Evolutionary conservation across 2,329 filamentous ascomycete species (phyloP), one percentile per base, ranked within the genome.

Genomic region (Ilyonectria destructans): DNA sequence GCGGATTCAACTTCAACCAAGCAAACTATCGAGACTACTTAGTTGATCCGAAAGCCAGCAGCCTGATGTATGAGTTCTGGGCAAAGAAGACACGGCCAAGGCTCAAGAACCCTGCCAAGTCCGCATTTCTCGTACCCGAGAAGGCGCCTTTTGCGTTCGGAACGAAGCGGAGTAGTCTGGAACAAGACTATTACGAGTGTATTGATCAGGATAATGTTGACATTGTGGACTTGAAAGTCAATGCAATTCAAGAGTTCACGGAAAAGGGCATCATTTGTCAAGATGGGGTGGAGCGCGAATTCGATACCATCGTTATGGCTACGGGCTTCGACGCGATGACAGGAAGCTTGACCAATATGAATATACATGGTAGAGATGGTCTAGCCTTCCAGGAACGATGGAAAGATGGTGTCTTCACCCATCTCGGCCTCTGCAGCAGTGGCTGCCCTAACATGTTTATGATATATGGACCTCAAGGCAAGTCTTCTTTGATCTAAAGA

Each of bases 161-260:
- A 3, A 81, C 80, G 7, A 88, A 86, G 71, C 80, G 85, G 0
- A 80, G 79, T 5, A 82, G 79, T 2, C 79, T 88, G 0, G 86
- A 89, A 67, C 77, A 84, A 40, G 77, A 80, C 46, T 88, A 86
- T 72, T 89, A 84, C 69, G 87, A 89, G 66, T 78, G 82, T 3
- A 81, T 85, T 58, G 83, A 87, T 67, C 80, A 80, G 17, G 76
- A 80, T 1, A 83, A 85, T 43, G 85, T 88, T 3, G 79, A 85
- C 43, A 71, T 87, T 21, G 84, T 88, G 4, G 79, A 85, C 58
- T 69, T 87, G 19, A 84, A 82, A 8, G 71, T 79, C 7, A 83
- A 81, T 6, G 79, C 82, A 0, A 86, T 89, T 61, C 74, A 73
- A 4, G 74, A 78, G 19, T 80, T 87, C 33, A 82, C 78, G 0